Evolutionary conservation across 1,139 yeast genomes (phyloP), one percentile per base, ranked within the genome.

Genomic region (Kodamaea suecica): DNA sequence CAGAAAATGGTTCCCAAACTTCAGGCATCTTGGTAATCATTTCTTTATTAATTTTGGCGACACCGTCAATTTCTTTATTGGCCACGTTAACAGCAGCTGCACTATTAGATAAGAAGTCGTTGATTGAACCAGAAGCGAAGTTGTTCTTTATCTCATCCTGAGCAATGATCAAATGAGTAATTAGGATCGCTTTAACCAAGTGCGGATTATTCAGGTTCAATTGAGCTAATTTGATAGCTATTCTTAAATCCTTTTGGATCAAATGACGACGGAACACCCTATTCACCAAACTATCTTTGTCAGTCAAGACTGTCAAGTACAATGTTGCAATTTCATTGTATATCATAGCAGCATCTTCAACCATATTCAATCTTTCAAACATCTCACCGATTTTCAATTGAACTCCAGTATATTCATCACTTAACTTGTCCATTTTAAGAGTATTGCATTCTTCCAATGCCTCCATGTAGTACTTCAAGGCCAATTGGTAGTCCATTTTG

Each of bases 301-400:
- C 66, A 3, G 70, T 65, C 34, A 82, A 63, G 5, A 78, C 78
- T n/a, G 76, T 73, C 40, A 79, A 66, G 49, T 81, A 84, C 23
- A 78, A 62, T 2, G 80, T 70, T 9, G 82, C 78, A 38, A 85
- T 66, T 50, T 84, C 94, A 40, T 79, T 67, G 55, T 84, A 84
- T 21, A 83, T 56, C 47, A 70, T 68, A 23, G 76, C 66, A 0
- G 95, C 94, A 39, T 82, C 86, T 13, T 74, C 73, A 27, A 57
- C 44, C 78, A 76, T 70, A 23, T 67, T 68, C 43, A 84, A 59
- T 33, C 80, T 63, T 52, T 84, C 94, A 54, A 79, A 85, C 87
- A 87, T 84, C 52, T 88, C 95, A 3, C 84, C 95, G 28, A 86
- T 67, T 52, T 88, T 86, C 53, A 90, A 66, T 51, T 87, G 95